A percentile compares a stretch with the other conserved stretches of the same genome.
phyloP scores from a whole-genome alignment of 805 yeast species.

The Suhomyces tanzawaensis region DNA sequence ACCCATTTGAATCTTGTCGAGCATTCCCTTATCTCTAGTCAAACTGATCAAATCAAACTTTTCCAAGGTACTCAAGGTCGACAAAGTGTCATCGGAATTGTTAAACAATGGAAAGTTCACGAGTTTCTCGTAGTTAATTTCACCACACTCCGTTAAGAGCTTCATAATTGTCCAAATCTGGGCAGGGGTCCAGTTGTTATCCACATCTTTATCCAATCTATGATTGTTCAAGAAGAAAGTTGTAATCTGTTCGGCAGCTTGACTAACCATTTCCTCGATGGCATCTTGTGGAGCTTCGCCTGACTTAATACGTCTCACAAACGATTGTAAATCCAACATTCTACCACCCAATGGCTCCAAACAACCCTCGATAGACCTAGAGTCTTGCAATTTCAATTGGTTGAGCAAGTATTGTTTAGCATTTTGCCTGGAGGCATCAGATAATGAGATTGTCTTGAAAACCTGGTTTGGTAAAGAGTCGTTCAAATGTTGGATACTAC shows the following conservation, averaged over 20 bases:
- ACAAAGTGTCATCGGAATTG: conserved; percentile 42
- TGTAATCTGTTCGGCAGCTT: conserved; percentile 83
- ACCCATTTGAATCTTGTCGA: conserved; percentile 67
- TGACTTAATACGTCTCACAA: conserved; percentile 78
- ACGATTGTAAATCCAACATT: conserved; percentile 88
- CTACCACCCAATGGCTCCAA: conserved; percentile 88
- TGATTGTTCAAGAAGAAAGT: conserved; percentile 60
- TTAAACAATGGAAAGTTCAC: conserved; percentile 59
- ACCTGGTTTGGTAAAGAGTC: conserved; percentile 84
- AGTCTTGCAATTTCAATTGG: conserved; percentile 41
- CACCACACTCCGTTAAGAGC: conserved; percentile 49
- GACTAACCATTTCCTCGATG: conserved; percentile 71
- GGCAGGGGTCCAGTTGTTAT: conserved; percentile 61
- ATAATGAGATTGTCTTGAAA: conserved; percentile 66
- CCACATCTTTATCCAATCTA: conserved; percentile 17
- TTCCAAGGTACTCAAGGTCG: conserved; percentile 67
- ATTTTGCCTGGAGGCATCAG: conserved; percentile 75
- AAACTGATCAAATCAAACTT: conserved; percentile 73
- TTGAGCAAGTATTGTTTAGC: conserved; percentile 68
- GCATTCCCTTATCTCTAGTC: conserved; percentile 73
- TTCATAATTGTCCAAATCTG: conserved; percentile 88
- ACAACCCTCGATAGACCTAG: conserved; percentile 48
- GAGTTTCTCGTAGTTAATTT: conserved; percentile 50
- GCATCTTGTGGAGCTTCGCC: conserved; percentile 86
- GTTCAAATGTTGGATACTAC: conserved; percentile 64